Evolutionary conservation across 371 early-diverging fungal species (phyloP), one percentile per base, ranked within the genome.

Genomic region (Apophysomyces sp.): DNA sequence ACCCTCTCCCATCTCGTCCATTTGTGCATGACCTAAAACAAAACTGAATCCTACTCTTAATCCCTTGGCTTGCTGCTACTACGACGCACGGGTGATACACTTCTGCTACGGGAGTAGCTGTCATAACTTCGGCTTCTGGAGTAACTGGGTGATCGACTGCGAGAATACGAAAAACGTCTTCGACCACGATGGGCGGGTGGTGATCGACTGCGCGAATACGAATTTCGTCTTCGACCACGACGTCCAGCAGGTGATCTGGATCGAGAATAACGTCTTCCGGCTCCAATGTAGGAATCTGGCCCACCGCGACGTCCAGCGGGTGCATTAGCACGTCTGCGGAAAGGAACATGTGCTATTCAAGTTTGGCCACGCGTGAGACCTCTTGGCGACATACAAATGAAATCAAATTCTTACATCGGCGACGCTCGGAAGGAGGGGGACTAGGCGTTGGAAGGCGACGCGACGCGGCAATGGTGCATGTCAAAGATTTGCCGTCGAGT

Each of bases 401-500:
- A 40, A 28, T 40, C 32, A 7, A 18, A 21, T 21, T 39, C 56
- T 62, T 74, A 72, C 74, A 62, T 65, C 73, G 62, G 8, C 21
- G 49, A 15, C 72, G 71, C 40, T 58, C 56, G 13, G n/a, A n/a
- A n/a, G 67, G 60, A 24, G 69, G 56, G 27, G 72, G 70, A 21
- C 40, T 44, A 31, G 65, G 66, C 8, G 76, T 67, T 28, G 66
- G 67, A 32, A 68, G 69, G 51, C 71, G 68, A 52, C 73, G 73
- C 8, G 67, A 69, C 15, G 76, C 70, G 27, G 73, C 74, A n/a
- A 69, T 62, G 5, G 58, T 60, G 21, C 70, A 68, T 8, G 66
- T 63, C 9, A 78, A 29, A 40, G 58, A 56, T 53, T 82, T 77
- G 28, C 84, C 84, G 69, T 84, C 86, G 69, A 84, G 67, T 67